Evolutionary conservation across 2,329 filamentous ascomycete genomes (phyloP).

Genomic region (Leptoxyphium fumago): DNA sequence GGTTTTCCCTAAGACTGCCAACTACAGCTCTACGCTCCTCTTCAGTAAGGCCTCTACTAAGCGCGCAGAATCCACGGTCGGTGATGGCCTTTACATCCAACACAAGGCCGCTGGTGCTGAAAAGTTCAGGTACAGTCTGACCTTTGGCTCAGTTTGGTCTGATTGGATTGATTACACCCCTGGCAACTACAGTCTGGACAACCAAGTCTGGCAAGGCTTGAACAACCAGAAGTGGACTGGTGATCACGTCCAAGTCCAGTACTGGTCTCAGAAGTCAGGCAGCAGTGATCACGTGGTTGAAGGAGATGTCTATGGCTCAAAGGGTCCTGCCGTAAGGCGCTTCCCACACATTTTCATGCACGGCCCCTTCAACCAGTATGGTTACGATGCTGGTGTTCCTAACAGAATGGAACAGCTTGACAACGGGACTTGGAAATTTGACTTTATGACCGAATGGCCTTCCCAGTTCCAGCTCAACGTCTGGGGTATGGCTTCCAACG

Average conservation of each 20-base stretch:
- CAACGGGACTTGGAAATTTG: slow-evolving; percentile 40
- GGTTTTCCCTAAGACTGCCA: slow-evolving; percentile 40
- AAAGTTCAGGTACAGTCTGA: slow-evolving; percentile 47
- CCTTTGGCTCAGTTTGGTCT: slow-evolving; percentile 46
- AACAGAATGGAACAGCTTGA: slow-evolving; percentile 37
- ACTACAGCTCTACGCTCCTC: slow-evolving; percentile 43
- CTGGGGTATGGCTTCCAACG: slow-evolving; percentile 52
- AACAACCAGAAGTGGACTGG: slow-evolving; percentile 43
- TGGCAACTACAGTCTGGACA: slow-evolving; percentile 32
- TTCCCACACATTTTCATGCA: slow-evolving; percentile 50
- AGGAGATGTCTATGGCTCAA: slow-evolving; percentile 34
- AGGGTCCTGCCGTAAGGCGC: slow-evolving; percentile 27
- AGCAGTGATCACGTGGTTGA: slow-evolving; percentile 48
- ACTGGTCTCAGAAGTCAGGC: slow-evolving; percentile 44
- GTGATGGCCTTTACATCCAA: slow-evolving; percentile 33
- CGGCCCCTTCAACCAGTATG: slow-evolving; percentile 48
- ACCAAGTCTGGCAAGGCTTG: slow-evolving; percentile 44
- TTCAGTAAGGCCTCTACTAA: slow-evolving; percentile 20
- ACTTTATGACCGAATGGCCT: slow-evolving; percentile 51
- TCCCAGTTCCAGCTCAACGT: slow-evolving; percentile 47
- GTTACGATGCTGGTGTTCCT: slow-evolving; percentile 44
- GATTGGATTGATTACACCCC: slow-evolving; percentile 43
- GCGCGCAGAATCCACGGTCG: slow-evolving; percentile 10
- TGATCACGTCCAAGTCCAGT: slow-evolving; percentile 48
- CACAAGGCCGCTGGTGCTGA: slow-evolving; percentile 48